Base-by-base conservation (phyloP, 1,284 basidiomycete genomes). In the Afroboletus lepidellus region DNA sequence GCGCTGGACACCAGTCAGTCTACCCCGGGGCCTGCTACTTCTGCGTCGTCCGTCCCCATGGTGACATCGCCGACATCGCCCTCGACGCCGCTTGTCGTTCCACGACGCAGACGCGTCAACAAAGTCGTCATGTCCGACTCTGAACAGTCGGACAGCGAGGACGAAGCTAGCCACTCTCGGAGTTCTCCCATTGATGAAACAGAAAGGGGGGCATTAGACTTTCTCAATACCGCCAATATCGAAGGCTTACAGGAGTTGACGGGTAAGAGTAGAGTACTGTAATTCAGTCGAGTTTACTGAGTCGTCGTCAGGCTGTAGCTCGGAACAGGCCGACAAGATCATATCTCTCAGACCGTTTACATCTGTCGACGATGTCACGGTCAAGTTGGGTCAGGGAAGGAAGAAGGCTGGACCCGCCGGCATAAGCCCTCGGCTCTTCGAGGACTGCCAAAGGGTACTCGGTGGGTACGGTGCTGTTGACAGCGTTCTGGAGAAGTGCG, bases 391-490 rank as follows among this genome's bases (percentile, higher is more conserved):
- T 47, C 91, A 94, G 69, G 85, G 83, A 16, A 85, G 79, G 73
- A 93, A 92, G 72, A 94, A 94, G 63, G 80, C 84, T 4, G 84
- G 85, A 1, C 82, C 85, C 13, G 77, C 75, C 8, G 95, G 95
- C 18, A 88, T 99, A 59, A 94, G 92, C 53, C 81, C 89, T 53
- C 85, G 89, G 53, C 79, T 99, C 66, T 94, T 98, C 66, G 90
- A 95, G 62, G 92, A 96, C 58, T 95, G 92, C 67, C 83, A 84
- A 48, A 82, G 87, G 47, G 90, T 98, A 60, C 90, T 98, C 72
- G 79, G 87, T 57, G 94, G 94, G 3, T 99, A 98, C 66, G 85
- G 87, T 18, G 84, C 88, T 51, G 95, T 99, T 50, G 97, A 99
- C 70, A 80, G 79, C 57, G 88, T 98, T 57, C 80, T 99, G 15